Base-by-base conservation (phyloP, 179 eudicot species). In the Beta lomatogona region DNA sequence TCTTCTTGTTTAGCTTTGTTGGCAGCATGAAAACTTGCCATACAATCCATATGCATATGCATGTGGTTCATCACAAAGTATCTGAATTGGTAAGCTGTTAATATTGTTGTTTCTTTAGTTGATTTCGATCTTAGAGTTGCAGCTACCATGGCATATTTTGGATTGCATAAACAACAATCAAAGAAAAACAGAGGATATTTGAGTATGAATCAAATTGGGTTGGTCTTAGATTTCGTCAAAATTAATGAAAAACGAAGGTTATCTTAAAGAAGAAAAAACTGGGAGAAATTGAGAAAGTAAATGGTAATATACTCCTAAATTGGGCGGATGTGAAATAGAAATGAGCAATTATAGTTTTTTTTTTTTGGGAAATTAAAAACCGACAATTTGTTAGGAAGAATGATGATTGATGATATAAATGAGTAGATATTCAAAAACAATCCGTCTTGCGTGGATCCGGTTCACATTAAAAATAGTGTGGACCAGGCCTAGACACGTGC, bases 1-100 rank as follows among this genome's bases (percentile, higher is more conserved):
- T 88, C 85, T 63, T 89, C 91, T 81, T 83, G 86, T 76, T 80
- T 89, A 76, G 83, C 58, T 63, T 81, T 88, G 70, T 84, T 84
- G 57, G 81, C 80, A 81, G 80, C 81, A 44, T 84, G 87, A 67
- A 83, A 81, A 78, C 80, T 85, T 10, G 86, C 61, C 75, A 76
- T 66, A 18, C 83, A 91, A 85, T 92, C 94, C 83, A 87, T 77
- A 76, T 89, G 36, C 36, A 31, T 31, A 31, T 31, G n/a, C 88
- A 87, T 82, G 74, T 87, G 89, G 81, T 88, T 53, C n/a, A n/a
- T n/a, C n/a, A n/a, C n/a, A n/a, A n/a, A n/a, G n/a, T n/a, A n/a
- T n/a, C n/a, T n/a, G n/a, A n/a, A n/a, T n/a, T n/a, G n/a, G n/a
- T n/a, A n/a, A n/a, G n/a, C n/a, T n/a, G n/a, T n/a, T n/a, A n/a